Percentiles rank a stretch among this genome's conserved stretches.
These are phyloP conservation scores for Penicillium sumatraense DNA, from an alignment of 2,329 filamentous ascomycete species.

Conservation along the genomic window DNA sequence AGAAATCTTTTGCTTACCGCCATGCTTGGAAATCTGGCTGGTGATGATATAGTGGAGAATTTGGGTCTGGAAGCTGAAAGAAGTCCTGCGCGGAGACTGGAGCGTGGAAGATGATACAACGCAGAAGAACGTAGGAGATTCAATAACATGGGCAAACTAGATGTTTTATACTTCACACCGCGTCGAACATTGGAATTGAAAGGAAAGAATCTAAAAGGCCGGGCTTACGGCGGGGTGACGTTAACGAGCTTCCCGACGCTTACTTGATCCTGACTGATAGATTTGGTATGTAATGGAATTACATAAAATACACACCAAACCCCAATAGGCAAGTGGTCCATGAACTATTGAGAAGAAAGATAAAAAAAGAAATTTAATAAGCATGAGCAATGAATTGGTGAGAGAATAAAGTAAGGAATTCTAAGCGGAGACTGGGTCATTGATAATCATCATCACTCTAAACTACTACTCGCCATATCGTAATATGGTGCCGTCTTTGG, in stretches of 20 bases:
- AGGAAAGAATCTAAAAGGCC: constrained; percentile 7
- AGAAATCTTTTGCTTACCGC: constrained; percentile 30
- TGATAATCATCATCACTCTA: constrained; percentile 20
- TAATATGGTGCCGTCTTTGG: constrained; percentile 1
- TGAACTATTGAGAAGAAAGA: not conserved
- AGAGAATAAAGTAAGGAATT: no score
- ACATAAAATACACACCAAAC: not conserved
- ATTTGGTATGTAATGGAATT: not conserved
- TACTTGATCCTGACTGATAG: constrained; percentile 22
- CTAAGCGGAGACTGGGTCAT: constrained; percentile 14
- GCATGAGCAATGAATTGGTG: constrained; percentile 9
- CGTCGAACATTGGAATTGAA: not conserved
- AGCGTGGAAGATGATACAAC: constrained; percentile 25
- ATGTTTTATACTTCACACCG: constrained; percentile 13
- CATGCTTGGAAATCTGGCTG: constrained; percentile 33
- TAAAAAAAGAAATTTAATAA: constrained; percentile 7
- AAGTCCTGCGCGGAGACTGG: constrained; percentile 16
- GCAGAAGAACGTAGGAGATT: constrained; percentile 25
- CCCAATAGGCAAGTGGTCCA: not conserved
- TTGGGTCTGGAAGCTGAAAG: constrained; percentile 20
- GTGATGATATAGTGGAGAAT: constrained; percentile 26
- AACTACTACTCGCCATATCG: not conserved
- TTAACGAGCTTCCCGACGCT: constrained; percentile 20
- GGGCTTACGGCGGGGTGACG: constrained; percentile 18
- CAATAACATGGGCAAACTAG: constrained; percentile 30